These are phyloP conservation scores for Capronia epimyces DNA, from an alignment of 2,329 filamentous ascomycete species.

Conservation along the genomic window DNA sequence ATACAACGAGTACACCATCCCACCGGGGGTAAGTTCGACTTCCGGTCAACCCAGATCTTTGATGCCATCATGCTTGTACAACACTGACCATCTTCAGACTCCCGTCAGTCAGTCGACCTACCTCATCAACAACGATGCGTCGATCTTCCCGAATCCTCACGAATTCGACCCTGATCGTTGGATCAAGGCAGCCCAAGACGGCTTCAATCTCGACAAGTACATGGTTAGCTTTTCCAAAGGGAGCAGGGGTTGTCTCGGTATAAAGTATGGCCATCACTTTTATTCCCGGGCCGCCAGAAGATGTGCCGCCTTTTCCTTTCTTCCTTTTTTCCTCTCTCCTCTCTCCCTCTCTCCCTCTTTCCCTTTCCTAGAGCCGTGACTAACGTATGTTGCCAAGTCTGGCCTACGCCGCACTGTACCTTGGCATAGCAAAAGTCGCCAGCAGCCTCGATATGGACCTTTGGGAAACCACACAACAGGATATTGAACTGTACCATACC, in stretches of 20 bases:
- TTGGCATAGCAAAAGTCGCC: slow-evolving; percentile 20
- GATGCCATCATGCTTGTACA: no score
- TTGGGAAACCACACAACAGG: slow-evolving; percentile 25
- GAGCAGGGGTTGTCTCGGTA: slow-evolving; percentile 40
- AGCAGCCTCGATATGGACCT: slow-evolving; percentile 22
- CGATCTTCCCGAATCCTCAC: slow-evolving; percentile 36
- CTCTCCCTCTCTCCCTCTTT: not conserved
- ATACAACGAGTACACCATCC: slow-evolving; percentile 33
- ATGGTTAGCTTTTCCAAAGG: slow-evolving; percentile 41
- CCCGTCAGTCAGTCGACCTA: slow-evolving; percentile 28
- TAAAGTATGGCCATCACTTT: slow-evolving; percentile 28
- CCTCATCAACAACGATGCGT: slow-evolving; percentile 28
- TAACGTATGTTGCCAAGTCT: slow-evolving; percentile 6
- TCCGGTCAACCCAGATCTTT: no score
- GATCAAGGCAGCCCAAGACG: slow-evolving; percentile 28
- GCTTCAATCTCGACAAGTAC: slow-evolving; percentile 34
- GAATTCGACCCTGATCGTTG: slow-evolving; percentile 22
- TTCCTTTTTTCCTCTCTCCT: not conserved
- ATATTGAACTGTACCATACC: no score
- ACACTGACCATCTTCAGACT: slow-evolving; percentile 5
- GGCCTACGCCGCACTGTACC: slow-evolving; percentile 24
- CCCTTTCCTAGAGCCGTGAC: no score
- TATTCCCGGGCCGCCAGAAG: no score
- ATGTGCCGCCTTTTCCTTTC: no score
- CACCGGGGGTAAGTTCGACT: slow-evolving; percentile 26